phyloP scores from a whole-genome alignment of 441 rosid genomes.

The Aleurites moluccanus region DNA sequence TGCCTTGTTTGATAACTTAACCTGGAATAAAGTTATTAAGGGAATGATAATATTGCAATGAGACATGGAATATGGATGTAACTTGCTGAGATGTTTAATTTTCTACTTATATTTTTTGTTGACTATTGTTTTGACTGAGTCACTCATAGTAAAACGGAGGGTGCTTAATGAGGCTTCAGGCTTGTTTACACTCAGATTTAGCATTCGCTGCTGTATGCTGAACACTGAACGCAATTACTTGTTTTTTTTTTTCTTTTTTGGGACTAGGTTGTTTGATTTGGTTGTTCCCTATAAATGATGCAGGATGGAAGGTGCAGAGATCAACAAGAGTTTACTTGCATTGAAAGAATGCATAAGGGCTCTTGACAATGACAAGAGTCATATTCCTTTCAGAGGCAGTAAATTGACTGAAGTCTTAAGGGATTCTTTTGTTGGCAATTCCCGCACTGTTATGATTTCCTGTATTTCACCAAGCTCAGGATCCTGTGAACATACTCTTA shows the following conservation, averaged over 20 bases:
- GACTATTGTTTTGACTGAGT: not conserved
- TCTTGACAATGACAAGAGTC: constrained; percentile 97
- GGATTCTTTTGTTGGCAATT: constrained; percentile 95
- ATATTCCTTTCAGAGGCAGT: constrained; percentile 99
- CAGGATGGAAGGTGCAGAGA: constrained; percentile 99
- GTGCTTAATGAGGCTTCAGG: not conserved
- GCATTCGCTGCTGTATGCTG: too few relatives aligned
- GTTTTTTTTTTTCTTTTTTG: not conserved
- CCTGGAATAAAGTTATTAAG: not conserved
- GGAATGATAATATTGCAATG: not conserved
- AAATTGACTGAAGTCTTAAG: constrained; percentile 96
- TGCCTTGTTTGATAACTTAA: not conserved
- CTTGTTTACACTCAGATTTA: too few relatives aligned
- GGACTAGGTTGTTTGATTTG: constrained; percentile 17
- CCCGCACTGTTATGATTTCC: constrained; percentile 98
- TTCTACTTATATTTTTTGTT: not conserved
- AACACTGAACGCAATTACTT: too few relatives aligned
- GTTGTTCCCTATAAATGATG: constrained; percentile 20
- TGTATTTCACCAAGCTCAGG: constrained; percentile 98
- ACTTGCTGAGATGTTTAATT: not conserved
- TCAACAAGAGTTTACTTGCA: constrained; percentile 97
- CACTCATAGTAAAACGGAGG: not conserved
- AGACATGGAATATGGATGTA: not conserved
- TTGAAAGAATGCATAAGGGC: constrained; percentile 98
- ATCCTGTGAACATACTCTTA: constrained; percentile 96